A percentile compares a stretch with the other conserved stretches of the same genome.
Evolutionary conservation across 148 eudicot genomes (phyloP).

Genomic region (Persicaria tinctoria): DNA sequence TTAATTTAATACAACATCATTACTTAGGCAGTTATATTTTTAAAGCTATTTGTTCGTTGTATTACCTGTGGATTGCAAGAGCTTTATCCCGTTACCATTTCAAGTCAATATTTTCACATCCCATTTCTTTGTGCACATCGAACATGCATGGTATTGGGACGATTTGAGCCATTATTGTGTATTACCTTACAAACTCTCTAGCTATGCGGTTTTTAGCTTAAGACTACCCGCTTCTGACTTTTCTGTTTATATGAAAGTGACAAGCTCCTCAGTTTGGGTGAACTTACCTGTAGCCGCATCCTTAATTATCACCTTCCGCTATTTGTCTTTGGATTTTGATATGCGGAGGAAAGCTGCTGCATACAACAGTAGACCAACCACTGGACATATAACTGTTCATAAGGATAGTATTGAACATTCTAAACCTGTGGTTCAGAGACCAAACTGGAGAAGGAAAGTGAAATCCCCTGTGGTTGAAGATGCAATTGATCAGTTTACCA

Average conservation of each 20-base stretch:
- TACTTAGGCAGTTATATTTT: not conserved
- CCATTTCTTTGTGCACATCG: not conserved
- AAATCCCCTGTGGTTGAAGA: conserved; percentile 85
- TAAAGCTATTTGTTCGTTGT: not conserved
- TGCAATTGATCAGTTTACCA: conserved; percentile 79
- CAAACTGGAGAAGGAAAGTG: conserved; percentile 82
- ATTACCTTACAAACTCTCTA: not conserved
- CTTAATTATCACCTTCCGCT: conserved; percentile 61
- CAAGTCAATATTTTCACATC: not conserved
- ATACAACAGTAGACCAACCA: conserved; percentile 50
- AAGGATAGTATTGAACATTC: conserved; percentile 38
- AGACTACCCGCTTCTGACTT: conserved; percentile 12
- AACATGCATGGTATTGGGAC: not conserved
- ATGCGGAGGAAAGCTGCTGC: conserved; percentile 70
- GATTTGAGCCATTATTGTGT: not conserved
- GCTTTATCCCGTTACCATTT: not conserved
- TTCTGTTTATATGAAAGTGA: conserved; percentile 47
- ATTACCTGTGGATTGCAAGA: not conserved
- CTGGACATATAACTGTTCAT: conserved; percentile 29
- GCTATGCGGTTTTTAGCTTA: not conserved
- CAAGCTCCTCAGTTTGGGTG: conserved; percentile 92
- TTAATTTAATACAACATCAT: not conserved
- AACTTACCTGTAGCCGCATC: conserved; percentile 78
- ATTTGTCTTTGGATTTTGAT: conserved; percentile 70
- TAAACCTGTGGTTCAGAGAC: conserved; percentile 31